Evolutionary conservation across 2,329 filamentous ascomycete species (phyloP).

Genomic region (Sclerotinia borealis): DNA sequence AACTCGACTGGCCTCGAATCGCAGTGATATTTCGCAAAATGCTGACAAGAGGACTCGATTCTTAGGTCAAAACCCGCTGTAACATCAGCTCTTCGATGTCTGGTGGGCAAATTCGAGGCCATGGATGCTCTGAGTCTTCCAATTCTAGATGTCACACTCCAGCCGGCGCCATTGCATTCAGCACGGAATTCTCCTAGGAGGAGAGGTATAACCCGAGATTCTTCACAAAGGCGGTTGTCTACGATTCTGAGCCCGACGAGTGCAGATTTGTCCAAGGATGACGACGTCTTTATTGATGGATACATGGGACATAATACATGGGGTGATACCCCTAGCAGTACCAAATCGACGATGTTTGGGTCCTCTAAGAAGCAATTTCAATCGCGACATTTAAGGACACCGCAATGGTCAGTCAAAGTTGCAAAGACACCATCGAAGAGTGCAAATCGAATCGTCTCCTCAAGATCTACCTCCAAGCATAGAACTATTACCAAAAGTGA

Average conservation of each 20-base stretch:
- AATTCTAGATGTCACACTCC: conserved; percentile 14
- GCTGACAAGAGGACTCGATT: background rate
- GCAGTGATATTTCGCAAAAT: background rate
- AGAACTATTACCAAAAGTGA: background rate
- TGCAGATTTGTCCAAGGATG: conserved; percentile 5
- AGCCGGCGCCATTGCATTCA: conserved; percentile 20
- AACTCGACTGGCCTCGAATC: background rate
- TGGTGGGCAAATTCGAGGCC: conserved; percentile 29
- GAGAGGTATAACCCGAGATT: background rate
- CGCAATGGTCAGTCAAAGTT: background rate
- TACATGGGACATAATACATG: background rate
- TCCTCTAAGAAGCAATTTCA: conserved; percentile 1
- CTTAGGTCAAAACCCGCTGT: conserved; percentile 1
- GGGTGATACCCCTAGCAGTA: background rate
- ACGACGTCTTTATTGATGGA: conserved; percentile 3
- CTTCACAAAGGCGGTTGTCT: conserved; percentile 15
- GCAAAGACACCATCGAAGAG: background rate
- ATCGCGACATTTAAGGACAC: background rate
- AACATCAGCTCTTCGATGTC: conserved; percentile 19
- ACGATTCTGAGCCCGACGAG: conserved; percentile 20
- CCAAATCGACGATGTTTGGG: background rate
- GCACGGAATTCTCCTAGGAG: conserved; percentile 8
- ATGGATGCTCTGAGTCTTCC: conserved; percentile 26
- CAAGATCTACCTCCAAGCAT: background rate
- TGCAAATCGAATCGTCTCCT: background rate